Conservation (phyloP, 306 rosid genomes). For the Rosa multiflora region DNA sequence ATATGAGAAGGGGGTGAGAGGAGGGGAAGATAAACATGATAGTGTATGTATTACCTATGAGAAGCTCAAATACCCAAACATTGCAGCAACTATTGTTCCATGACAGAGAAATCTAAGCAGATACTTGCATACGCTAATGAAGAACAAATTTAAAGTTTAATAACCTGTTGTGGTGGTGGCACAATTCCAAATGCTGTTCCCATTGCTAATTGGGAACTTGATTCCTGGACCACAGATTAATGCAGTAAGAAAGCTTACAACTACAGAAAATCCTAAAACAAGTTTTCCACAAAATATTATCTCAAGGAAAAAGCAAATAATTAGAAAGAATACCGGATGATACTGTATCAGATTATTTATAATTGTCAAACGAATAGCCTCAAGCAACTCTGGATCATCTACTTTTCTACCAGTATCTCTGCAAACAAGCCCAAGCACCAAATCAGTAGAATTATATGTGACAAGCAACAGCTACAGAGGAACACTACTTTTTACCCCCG, state of each 20-base stretch:
- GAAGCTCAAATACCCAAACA: conserved; percentile 1
- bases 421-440: conserved; percentile 53
- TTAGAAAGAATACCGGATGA: conserved; percentile 70
- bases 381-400: conserved; percentile 91
- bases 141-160: conserved; percentile 12
- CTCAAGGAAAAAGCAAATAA: conserved; percentile 16
- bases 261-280: conserved; percentile 19
- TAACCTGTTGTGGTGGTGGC: conserved; percentile 80
- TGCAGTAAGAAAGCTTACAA: conserved; percentile 23
- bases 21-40: background rate
- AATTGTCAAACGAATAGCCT: conserved; percentile 90
- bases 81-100: background rate
- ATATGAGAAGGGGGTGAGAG: background rate
- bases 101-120: conserved; percentile 8
- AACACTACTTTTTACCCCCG: background rate
- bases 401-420: conserved; percentile 90
- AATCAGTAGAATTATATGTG: conserved; percentile 9
- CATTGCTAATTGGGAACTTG: conserved; percentile 80
- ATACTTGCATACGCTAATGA: background rate
- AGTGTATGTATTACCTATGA: background rate
- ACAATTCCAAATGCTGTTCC: conserved; percentile 83
- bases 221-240: conserved; percentile 57
- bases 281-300: conserved; percentile 6
- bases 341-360: conserved; percentile 78
- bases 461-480: background rate